Conservation (phyloP, 495 filamentous ascomycete genomes). For the Chaetomidium leptoderma region DNA sequence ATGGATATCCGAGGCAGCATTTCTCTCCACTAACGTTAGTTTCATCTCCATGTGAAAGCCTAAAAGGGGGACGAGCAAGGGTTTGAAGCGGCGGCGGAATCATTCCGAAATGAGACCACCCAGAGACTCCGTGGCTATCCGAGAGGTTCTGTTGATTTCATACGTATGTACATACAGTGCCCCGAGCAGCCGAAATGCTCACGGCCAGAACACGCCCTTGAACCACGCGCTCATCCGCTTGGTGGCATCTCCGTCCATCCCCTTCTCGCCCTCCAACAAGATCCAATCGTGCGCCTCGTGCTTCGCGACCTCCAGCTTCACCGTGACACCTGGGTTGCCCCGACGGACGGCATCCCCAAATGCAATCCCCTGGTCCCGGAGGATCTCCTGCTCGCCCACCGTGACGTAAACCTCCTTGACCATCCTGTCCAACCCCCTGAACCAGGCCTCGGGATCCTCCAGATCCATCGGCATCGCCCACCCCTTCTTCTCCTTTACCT, state of each 20-base stretch:
- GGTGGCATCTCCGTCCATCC: constrained; percentile 21
- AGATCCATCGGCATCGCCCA: constrained; percentile 29
- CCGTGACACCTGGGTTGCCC: constrained; percentile 10
- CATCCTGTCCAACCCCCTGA: constrained; percentile 19
- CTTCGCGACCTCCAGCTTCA: constrained; percentile 17
- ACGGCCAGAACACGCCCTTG: constrained; percentile 9
- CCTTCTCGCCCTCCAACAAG: constrained; percentile 19
- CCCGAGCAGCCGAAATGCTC: neutral
- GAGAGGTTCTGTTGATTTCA: no score
- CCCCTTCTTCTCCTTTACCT: constrained; percentile 17
- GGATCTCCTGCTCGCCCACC: constrained; percentile 26
- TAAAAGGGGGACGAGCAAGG: neutral
- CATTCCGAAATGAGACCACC: no score
- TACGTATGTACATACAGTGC: neutral
- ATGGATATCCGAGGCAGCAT: neutral
- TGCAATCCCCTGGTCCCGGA: constrained; percentile 22
- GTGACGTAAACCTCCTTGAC: constrained; percentile 23
- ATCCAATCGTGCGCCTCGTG: constrained; percentile 30
- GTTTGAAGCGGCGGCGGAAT: neutral
- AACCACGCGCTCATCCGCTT: constrained; percentile 26
- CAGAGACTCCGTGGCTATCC: no score
- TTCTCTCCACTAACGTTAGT: neutral
- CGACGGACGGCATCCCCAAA: constrained; percentile 15
- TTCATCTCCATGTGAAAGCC: constrained; percentile 5
- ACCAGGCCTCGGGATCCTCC: constrained; percentile 25